A percentile compares a stretch with the other conserved stretches of the same genome.
Conservation (phyloP, 805 yeast species). For the Grigorovia yakushimaensis region DNA sequence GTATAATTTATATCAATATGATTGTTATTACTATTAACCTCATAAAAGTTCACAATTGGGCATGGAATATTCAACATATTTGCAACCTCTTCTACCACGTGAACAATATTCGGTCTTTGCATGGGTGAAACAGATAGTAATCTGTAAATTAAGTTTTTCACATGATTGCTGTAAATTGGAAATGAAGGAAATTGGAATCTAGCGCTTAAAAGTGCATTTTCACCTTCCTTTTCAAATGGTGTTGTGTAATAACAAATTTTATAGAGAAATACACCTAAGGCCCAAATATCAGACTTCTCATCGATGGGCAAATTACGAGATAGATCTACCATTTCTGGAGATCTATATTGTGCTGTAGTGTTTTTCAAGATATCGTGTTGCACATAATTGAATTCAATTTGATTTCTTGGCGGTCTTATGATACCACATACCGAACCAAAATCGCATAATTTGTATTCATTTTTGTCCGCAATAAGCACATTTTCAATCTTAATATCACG, state of each 20-base stretch:
- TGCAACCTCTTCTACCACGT: conserved; percentile 58
- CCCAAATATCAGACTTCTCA: conserved; percentile 83
- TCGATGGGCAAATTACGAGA: conserved; percentile 60
- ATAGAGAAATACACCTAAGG: conserved; percentile 67
- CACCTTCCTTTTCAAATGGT: conserved; percentile 64
- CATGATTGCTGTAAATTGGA: conserved; percentile 50
- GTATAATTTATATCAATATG: background rate
- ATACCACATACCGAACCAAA: conserved; percentile 71
- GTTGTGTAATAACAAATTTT: conserved; percentile 75
- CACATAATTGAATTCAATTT: conserved; percentile 48
- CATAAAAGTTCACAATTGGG: conserved; percentile 32
- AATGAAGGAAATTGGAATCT: conserved; percentile 41
- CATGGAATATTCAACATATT: conserved; percentile 44
- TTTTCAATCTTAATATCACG: conserved; percentile 79
- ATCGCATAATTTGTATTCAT: conserved; percentile 64
- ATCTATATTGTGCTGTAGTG: conserved; percentile 77
- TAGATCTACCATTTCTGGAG: conserved; percentile 79
- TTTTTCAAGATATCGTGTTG: conserved; percentile 65
- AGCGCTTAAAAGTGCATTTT: conserved; percentile 52
- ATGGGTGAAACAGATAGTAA: conserved; percentile 57
- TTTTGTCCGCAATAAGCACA: conserved; percentile 50
- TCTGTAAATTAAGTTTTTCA: conserved; percentile 55
- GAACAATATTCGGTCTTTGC: conserved; percentile 64
- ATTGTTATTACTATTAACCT: background rate
- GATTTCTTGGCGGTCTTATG: conserved; percentile 50